Base-by-base conservation (phyloP, 202 grass and related monocot species). In the Musa balbisiana region DNA sequence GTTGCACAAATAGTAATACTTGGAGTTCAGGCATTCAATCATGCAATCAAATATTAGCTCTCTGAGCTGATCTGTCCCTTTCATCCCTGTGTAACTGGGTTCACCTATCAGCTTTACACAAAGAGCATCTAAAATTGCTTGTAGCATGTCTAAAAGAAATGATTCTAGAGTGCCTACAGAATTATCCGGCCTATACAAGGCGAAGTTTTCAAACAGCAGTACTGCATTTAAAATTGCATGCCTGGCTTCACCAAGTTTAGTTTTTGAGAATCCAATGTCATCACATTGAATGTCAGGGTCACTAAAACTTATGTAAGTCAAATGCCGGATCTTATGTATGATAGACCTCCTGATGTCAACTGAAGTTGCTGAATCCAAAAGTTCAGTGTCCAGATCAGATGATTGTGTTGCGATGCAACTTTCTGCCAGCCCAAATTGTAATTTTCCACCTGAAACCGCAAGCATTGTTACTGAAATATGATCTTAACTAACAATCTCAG, bases 11-110 rank as follows among this genome's bases (percentile, higher is more conserved):
- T 86, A 49, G 11, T 83, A 15, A 62, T 88, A 95, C 58, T 84
- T 99, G 0, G 52, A 80, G 80, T 95, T 84, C 69, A 99, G 69
- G 15, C 78, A 92, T 20, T 99, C 87, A 1, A 92, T 74, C 16
- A 99, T 88, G 80, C 89, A 94, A 80, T 99, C 87, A 17, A 95
- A 92, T 19, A 94, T 22, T 74, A 94, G 88, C 63, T 85, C 88
- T 22, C 78, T 85, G 2, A 80, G 79, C 13, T 80, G 71, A 75
- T 76, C 86, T 8, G 68, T 80, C 72, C 84, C 73, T 29, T 88
- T 85, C 25, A 84, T 89, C 63, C 81, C 87, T 13, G 77, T 77
- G 64, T 82, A 74, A 54, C 59, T 75, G 5, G 69, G 14, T 33
- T n/a, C 62, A 14, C 25, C 19, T 75, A 78, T 75, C 3, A 68